A percentile compares a stretch with the other conserved stretches of the same genome.
These are phyloP conservation scores for Volvariella surrecta DNA, from an alignment of 1,284 basidiomycete species.

Conservation along the genomic window DNA sequence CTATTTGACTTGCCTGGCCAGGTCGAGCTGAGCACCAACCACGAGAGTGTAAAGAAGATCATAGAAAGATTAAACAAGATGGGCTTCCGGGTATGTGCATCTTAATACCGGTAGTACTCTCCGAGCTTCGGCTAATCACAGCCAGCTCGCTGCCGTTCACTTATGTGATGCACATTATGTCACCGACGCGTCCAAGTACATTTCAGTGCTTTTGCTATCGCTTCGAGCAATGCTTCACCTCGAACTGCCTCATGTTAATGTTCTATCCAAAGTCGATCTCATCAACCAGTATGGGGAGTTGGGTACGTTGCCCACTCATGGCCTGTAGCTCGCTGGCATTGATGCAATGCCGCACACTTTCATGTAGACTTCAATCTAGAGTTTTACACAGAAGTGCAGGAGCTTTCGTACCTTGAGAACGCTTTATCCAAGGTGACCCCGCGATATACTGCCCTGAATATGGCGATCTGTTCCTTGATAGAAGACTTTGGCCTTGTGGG, in stretches of 20 bases:
- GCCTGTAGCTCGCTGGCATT: conserved; percentile 4
- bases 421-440: conserved; percentile 57
- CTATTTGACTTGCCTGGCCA: conserved; percentile 97
- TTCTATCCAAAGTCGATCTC: conserved; percentile 93
- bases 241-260: conserved; percentile 95
- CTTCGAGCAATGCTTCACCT: conserved; percentile 97
- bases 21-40: conserved; percentile 96
- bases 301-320: conserved; percentile 43
- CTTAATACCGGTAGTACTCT: conserved; percentile 9
- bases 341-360: neutral
- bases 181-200: conserved; percentile 92
- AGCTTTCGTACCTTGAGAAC: conserved; percentile 84
- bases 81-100: conserved; percentile 77
- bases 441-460: conserved; percentile 74
- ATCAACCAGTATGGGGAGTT: conserved; percentile 83
- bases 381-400: conserved; percentile 98
- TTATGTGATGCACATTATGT: conserved; percentile 96
- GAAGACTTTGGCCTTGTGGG: conserved; percentile 94
- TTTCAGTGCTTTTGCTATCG: conserved; percentile 87
- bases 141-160: conserved; percentile 87
- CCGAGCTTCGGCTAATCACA: conserved; percentile 13
- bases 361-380: conserved; percentile 88
- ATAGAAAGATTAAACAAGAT: conserved; percentile 65
- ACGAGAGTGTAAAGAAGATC: conserved; percentile 80
- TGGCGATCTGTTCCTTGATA: conserved; percentile 84